Conservation (phyloP, 2,329 filamentous ascomycete genomes). For the Xylariaceae sp. region DNA sequence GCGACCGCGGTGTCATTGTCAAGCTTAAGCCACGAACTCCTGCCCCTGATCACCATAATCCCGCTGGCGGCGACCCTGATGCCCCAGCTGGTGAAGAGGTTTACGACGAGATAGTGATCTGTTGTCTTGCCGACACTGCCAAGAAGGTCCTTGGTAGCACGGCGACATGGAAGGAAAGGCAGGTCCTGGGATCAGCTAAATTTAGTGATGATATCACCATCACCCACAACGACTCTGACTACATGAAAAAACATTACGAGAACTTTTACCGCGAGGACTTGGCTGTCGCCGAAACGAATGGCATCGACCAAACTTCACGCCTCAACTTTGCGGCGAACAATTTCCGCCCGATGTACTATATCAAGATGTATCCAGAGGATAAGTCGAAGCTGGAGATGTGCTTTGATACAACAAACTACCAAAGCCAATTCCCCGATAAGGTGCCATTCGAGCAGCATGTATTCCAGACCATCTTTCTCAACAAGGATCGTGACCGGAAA, state of each 20-base stretch:
- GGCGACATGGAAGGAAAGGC: slow-evolving; percentile 62
- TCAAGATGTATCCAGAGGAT: slow-evolving; percentile 56
- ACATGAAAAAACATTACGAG: slow-evolving; percentile 71
- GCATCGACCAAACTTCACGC: slow-evolving; percentile 43
- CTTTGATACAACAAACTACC: slow-evolving; percentile 58
- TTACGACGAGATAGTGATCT: slow-evolving; percentile 70
- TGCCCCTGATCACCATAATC: slow-evolving; percentile 36
- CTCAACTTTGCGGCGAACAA: slow-evolving; percentile 47
- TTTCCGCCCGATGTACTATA: slow-evolving; percentile 58
- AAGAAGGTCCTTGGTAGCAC: slow-evolving; percentile 61
- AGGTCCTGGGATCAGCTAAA: slow-evolving; percentile 70
- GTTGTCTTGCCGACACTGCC: slow-evolving; percentile 65
- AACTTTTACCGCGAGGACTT: slow-evolving; percentile 56
- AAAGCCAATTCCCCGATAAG: slow-evolving; percentile 61
- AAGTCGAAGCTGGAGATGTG: slow-evolving; percentile 58
- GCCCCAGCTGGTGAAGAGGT: slow-evolving; percentile 53
- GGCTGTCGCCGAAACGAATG: slow-evolving; percentile 36
- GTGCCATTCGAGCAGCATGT: slow-evolving; percentile 43
- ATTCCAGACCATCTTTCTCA: slow-evolving; percentile 58
- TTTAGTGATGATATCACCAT: slow-evolving; percentile 73
- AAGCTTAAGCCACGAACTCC: slow-evolving; percentile 44
- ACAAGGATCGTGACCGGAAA: slow-evolving; percentile 56
- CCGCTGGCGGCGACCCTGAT: slow-evolving; percentile 32
- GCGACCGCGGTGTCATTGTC: slow-evolving; percentile 53
- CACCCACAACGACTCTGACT: slow-evolving; percentile 66